Evolutionary conservation across 805 yeast genomes (phyloP).

Genomic region (Metschnikowia lochheadii): DNA sequence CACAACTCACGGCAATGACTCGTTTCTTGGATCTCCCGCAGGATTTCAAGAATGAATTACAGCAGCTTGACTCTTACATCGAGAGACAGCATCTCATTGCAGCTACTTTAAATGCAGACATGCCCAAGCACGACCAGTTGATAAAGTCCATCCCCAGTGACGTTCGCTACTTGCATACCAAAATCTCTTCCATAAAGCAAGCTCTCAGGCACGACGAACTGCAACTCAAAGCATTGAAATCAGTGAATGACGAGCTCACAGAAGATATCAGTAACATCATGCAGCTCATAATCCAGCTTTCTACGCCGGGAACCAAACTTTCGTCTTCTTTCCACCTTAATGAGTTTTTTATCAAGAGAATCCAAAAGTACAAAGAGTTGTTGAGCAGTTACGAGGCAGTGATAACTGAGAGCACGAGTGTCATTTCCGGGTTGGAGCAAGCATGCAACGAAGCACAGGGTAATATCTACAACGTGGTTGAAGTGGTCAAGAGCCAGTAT

Average conservation of each 20-base stretch:
- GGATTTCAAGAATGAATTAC: conserved; percentile 62
- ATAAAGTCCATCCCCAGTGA: conserved; percentile 73
- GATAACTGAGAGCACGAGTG: conserved; percentile 56
- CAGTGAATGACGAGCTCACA: conserved; percentile 37
- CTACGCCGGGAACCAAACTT: conserved; percentile 53
- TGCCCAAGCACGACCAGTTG: conserved; percentile 57
- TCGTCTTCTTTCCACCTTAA: conserved; percentile 53
- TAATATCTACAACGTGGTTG: conserved; percentile 45
- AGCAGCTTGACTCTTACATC: conserved; percentile 66
- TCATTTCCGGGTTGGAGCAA: conserved; percentile 41
- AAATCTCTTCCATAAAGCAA: conserved; percentile 60
- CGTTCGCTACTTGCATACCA: conserved; percentile 56
- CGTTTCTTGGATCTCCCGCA: conserved; percentile 71
- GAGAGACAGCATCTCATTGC: conserved; percentile 71
- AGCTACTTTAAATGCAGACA: conserved; percentile 59
- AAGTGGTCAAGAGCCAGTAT: conserved; percentile 65
- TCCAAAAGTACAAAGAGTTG: conserved; percentile 45
- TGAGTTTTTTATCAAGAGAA: conserved; percentile 50
- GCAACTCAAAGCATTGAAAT: conserved; percentile 32
- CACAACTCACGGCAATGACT: conserved; percentile 66
- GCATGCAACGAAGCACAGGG: conserved; percentile 39
- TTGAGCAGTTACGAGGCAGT: conserved; percentile 58
- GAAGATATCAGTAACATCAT: conserved; percentile 52
- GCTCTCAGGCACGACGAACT: conserved; percentile 50
- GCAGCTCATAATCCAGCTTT: conserved; percentile 48